phyloP scores from a whole-genome alignment of 2,329 filamentous ascomycete species.

The Alternaria viburni region DNA sequence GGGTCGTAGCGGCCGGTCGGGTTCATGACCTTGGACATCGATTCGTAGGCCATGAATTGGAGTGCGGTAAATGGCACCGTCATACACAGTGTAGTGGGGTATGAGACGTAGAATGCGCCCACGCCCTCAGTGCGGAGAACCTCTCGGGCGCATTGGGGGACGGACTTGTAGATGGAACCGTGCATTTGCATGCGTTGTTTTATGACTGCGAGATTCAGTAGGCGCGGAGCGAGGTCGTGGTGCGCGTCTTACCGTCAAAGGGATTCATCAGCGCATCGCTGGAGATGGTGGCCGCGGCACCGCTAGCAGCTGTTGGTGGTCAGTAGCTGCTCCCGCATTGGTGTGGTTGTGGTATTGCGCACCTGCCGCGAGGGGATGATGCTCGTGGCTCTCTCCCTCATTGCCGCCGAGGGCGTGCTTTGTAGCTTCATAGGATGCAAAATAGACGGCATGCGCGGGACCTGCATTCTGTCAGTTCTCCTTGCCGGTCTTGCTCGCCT shows the following conservation, averaged over 20 bases:
- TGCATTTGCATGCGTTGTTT: slow-evolving; percentile 99
- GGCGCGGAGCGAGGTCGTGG: background rate
- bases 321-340: slow-evolving; percentile 34
- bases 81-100: slow-evolving; percentile 97
- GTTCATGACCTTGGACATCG: slow-evolving; percentile 92
- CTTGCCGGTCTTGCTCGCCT: background rate
- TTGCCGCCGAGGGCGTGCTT: slow-evolving; percentile 97
- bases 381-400: slow-evolving; percentile 79
- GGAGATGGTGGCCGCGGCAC: slow-evolving; percentile 92
- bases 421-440: slow-evolving; percentile 95
- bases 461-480: slow-evolving; percentile 61
- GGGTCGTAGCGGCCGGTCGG: slow-evolving; percentile 86
- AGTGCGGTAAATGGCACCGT: slow-evolving; percentile 97
- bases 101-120: slow-evolving; percentile 95
- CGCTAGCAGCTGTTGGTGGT: slow-evolving; percentile 75
- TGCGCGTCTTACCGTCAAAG: slow-evolving; percentile 78
- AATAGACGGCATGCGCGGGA: slow-evolving; percentile 96
- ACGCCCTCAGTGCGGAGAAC: slow-evolving; percentile 89
- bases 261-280: slow-evolving; percentile 99
- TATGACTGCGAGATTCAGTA: slow-evolving; percentile 70
- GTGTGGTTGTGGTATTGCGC: slow-evolving; percentile 33
- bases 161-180: slow-evolving; percentile 88
- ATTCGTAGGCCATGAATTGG: slow-evolving; percentile 98
- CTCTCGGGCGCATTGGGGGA: slow-evolving; percentile 84
- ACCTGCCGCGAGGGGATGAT: slow-evolving; percentile 95